Evolutionary conservation across 202 grass and related monocot genomes (phyloP).

Genomic region (Bolboschoenoplectus hybrid): DNA sequence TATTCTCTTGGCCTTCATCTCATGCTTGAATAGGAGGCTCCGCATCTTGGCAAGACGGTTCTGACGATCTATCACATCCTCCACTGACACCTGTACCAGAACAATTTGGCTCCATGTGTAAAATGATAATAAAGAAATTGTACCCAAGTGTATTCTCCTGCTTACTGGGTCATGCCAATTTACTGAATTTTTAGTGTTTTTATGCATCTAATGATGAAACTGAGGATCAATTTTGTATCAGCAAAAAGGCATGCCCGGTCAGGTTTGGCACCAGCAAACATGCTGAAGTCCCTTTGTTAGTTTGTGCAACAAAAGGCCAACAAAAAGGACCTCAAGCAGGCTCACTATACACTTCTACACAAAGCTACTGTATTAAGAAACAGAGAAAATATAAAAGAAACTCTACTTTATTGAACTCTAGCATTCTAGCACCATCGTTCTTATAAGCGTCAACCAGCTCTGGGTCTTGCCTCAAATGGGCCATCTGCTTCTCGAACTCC

Average conservation of each 20-base stretch:
- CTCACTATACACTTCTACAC: background rate
- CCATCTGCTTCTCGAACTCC: constrained; percentile 80
- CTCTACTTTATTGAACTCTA: constrained; percentile 93
- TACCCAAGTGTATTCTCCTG: background rate
- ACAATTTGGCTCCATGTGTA: background rate
- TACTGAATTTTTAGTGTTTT: background rate
- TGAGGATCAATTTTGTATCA: background rate
- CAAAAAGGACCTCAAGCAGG: background rate
- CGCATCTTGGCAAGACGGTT: constrained; percentile 93
- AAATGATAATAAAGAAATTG: background rate
- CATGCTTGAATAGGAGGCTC: constrained; percentile 90
- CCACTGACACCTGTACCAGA: constrained; percentile 60
- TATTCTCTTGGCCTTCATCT: constrained; percentile 89
- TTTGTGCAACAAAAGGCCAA: background rate
- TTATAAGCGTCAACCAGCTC: constrained; percentile 78
- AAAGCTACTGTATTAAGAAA: constrained; percentile 5
- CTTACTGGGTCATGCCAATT: background rate
- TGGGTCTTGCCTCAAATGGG: constrained; percentile 45
- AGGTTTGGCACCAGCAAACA: background rate
- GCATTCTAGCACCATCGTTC: constrained; percentile 82
- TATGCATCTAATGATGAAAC: background rate
- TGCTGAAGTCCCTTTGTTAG: background rate
- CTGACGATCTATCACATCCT: constrained; percentile 78
- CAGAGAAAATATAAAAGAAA: constrained; percentile 16
- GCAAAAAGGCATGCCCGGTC: background rate